Percentiles rank a stretch among this genome's conserved stretches.
Conservation (phyloP, 202 grass and related monocot species). For the Dendrocalamus latiflorus region DNA sequence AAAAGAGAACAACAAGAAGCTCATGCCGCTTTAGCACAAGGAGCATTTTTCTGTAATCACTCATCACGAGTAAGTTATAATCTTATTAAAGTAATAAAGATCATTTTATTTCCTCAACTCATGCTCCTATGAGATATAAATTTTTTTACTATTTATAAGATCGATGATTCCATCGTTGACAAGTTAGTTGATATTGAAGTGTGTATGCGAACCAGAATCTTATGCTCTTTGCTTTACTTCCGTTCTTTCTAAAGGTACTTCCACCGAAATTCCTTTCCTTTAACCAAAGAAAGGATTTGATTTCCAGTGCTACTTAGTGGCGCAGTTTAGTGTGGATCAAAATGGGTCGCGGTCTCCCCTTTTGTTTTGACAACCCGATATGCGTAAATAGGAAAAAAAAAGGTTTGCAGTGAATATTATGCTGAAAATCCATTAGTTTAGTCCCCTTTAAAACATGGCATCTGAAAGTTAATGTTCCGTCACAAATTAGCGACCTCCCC, state of each 20-base stretch:
- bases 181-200: constrained; percentile 6
- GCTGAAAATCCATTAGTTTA: not conserved
- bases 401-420: not conserved
- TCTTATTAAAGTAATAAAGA: too few species aligned
- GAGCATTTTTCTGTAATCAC: too few species aligned
- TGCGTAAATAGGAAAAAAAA: not conserved
- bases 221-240: constrained; percentile 4
- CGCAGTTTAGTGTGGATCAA: not conserved
- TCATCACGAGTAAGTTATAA: too few species aligned
- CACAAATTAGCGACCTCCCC: not conserved
- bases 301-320: not conserved
- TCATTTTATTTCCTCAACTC: too few species aligned
- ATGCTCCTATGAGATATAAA: too few species aligned
- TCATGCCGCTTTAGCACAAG: too few species aligned
- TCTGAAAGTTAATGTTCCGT: not conserved
- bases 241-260: constrained; percentile 30
- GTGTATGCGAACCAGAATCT: constrained; percentile 5
- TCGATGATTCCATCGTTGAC: too few species aligned
- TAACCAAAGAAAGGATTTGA: not conserved
- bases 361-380: not conserved
- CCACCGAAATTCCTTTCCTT: constrained; percentile 22
- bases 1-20: too few species aligned
- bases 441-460: not conserved
- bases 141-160: too few species aligned
- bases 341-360: not conserved